Percentiles rank a stretch among this genome's conserved stretches.
Conservation (phyloP, 345 rosid genomes). For the Acer yangbiense region DNA sequence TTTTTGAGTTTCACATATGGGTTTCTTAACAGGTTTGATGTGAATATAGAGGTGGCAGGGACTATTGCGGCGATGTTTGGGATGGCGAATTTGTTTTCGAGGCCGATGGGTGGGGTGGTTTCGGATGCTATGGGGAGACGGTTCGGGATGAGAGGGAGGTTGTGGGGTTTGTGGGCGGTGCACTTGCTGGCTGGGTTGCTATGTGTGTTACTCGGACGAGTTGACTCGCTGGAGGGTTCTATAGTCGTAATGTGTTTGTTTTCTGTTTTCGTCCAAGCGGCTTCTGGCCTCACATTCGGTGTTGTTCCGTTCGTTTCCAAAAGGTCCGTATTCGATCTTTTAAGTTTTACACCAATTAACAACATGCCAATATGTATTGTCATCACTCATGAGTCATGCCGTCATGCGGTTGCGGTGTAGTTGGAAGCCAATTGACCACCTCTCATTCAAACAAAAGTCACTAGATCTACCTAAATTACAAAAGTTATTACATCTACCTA, state of each 20-base stretch:
- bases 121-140: slow-evolving; percentile 58
- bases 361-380: too few relatives aligned
- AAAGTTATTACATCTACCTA: too few relatives aligned
- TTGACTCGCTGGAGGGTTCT: slow-evolving; percentile 57
- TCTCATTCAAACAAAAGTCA: too few relatives aligned
- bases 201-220: slow-evolving; percentile 64
- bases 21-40: slow-evolving; percentile 39
- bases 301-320: slow-evolving; percentile 85
- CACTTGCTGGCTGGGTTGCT: slow-evolving; percentile 67
- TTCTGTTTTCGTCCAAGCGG: slow-evolving; percentile 78
- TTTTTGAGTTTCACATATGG: too few relatives aligned
- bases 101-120: slow-evolving; percentile 76
- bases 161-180: slow-evolving; percentile 79
- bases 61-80: slow-evolving; percentile 70
- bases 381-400: too few relatives aligned
- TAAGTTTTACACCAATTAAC: too few relatives aligned
- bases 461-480: too few relatives aligned
- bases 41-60: slow-evolving; percentile 68
- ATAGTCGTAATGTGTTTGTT: slow-evolving; percentile 59
- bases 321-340: slow-evolving; percentile 33
- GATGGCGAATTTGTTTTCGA: slow-evolving; percentile 55
- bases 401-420: too few relatives aligned
- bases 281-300: slow-evolving; percentile 83
- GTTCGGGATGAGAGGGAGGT: slow-evolving; percentile 78
- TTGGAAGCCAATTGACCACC: too few relatives aligned